Percentiles rank a stretch among this genome's conserved stretches.
These are phyloP conservation scores for Bothriochloa decipiens DNA, from an alignment of 176 grass and related monocot genomes.

Conservation along the genomic window DNA sequence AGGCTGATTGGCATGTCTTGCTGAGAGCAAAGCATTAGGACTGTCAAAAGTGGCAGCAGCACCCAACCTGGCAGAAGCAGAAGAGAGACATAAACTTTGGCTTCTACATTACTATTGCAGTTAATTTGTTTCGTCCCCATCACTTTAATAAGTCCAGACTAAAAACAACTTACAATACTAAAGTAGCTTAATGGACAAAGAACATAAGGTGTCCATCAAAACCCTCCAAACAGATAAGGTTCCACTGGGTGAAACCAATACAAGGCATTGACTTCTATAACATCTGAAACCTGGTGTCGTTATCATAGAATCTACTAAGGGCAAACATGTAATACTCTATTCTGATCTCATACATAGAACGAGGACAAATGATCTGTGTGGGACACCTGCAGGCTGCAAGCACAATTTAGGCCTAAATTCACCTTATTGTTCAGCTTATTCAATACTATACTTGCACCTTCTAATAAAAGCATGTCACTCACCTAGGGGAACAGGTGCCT, in stretches of 20 bases:
- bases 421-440: neutral
- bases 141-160: constrained; percentile 29
- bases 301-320: constrained; percentile 17
- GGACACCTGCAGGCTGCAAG: constrained; percentile 6
- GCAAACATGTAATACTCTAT: constrained; percentile 22
- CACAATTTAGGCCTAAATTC: neutral
- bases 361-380: neutral
- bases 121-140: constrained; percentile 10
- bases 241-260: constrained; percentile 10
- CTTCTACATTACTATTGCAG: constrained; percentile 6
- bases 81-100: constrained; percentile 35
- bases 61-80: constrained; percentile 64
- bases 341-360: constrained; percentile 21
- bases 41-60: constrained; percentile 43
- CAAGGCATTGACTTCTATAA: constrained; percentile 1
- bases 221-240: neutral
- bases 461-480: neutral
- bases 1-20: constrained; percentile 47
- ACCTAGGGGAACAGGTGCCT: neutral
- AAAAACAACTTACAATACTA: constrained; percentile 24
- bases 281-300: constrained; percentile 5
- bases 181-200: neutral
- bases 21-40: constrained; percentile 46
- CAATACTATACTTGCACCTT: constrained; percentile 3
- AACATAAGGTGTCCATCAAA: neutral